Percentiles rank a stretch among this genome's conserved stretches.
Conservation (phyloP, 768 basidiomycete species). For the Tylopilus rubrobrunneus region DNA sequence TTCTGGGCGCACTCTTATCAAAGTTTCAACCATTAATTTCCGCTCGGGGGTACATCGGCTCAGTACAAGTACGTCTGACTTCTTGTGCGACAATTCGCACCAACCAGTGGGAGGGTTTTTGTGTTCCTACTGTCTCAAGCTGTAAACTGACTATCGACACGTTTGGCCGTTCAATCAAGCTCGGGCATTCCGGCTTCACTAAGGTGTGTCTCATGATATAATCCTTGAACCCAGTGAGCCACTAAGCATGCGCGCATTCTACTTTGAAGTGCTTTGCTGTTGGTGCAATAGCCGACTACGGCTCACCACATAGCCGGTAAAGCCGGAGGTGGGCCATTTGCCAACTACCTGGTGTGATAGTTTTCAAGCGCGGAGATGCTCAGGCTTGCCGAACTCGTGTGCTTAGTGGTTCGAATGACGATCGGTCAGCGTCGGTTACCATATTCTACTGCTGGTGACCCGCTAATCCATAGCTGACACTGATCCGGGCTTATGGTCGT, state of each 20-base stretch:
- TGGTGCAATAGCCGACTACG: no score
- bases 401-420: neutral
- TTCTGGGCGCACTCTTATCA: conserved; percentile 5
- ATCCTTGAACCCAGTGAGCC: no score
- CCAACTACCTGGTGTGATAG: no score
- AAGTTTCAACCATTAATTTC: conserved; percentile 13
- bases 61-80: neutral
- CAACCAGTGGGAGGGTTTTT: neutral
- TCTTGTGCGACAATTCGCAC: conserved; percentile 3
- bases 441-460: neutral
- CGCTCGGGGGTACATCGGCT: neutral
- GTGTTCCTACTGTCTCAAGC: neutral
- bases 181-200: neutral
- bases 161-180: neutral
- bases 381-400: neutral
- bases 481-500: neutral
- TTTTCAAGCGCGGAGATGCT: neutral
- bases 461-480: neutral
- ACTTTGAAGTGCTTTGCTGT: neutral
- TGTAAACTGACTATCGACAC: neutral
- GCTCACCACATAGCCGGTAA: no score
- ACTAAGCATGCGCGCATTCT: neutral
- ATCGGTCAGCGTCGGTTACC: neutral
- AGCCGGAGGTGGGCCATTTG: no score
- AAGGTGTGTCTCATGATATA: neutral